These are phyloP conservation scores for Pterocarpus santalinus DNA, from an alignment of 306 rosid species.

Conservation along the genomic window DNA sequence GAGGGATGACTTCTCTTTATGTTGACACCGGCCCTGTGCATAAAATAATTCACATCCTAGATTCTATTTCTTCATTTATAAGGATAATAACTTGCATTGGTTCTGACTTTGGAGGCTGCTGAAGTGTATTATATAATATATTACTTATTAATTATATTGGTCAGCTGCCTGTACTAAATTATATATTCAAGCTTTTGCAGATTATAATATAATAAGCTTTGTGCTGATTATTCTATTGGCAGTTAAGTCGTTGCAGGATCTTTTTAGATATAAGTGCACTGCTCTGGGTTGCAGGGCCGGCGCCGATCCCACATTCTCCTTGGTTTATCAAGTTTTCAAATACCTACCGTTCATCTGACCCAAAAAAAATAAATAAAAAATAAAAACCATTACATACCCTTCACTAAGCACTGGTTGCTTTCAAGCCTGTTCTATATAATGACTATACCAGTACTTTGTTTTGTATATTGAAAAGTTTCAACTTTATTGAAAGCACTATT, in stretches of 20 bases:
- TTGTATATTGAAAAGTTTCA: neutral
- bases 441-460: neutral
- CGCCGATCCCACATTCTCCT: slow-evolving; percentile 65
- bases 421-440: neutral
- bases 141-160: slow-evolving; percentile 24
- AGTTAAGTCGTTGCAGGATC: slow-evolving; percentile 29
- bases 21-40: slow-evolving; percentile 40
- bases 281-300: slow-evolving; percentile 66
- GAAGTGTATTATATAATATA: neutral
- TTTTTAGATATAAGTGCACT: slow-evolving; percentile 27
- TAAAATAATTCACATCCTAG: slow-evolving; percentile 45
- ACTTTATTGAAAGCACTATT: neutral
- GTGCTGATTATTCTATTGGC: neutral
- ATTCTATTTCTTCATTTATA: slow-evolving; percentile 36
- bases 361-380: no score
- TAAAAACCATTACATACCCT: no score
- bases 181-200: slow-evolving; percentile 24
- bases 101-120: slow-evolving; percentile 58
- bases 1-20: slow-evolving; percentile 24
- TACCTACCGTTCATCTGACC: neutral
- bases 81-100: slow-evolving; percentile 1
- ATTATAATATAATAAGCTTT: neutral
- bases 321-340: slow-evolving; percentile 5
- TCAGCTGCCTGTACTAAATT: slow-evolving; percentile 5
- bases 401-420: neutral